Conservation (phyloP, 2,329 filamentous ascomycete genomes). For the Paraphaeosphaeria minitans region DNA sequence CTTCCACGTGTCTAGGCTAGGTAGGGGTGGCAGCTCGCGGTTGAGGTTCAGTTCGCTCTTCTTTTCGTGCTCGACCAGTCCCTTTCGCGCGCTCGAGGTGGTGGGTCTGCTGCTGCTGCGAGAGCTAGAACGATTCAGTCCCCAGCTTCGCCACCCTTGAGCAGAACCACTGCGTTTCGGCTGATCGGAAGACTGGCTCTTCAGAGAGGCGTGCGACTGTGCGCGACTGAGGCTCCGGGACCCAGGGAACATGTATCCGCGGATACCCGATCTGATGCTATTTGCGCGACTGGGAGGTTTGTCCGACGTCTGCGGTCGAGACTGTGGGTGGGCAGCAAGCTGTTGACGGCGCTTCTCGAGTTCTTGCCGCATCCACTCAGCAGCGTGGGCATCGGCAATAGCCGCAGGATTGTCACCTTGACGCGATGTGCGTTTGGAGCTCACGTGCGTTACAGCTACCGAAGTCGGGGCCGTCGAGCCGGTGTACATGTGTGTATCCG, state of each 20-base stretch:
- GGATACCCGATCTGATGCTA: constrained; percentile 47
- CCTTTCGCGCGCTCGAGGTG: constrained; percentile 34
- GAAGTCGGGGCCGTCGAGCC: constrained; percentile 52
- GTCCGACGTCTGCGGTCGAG: constrained; percentile 26
- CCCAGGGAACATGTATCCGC: constrained; percentile 51
- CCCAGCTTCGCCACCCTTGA: constrained; percentile 48
- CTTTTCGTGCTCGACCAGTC: constrained; percentile 28
- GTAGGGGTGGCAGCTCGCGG: constrained; percentile 54
- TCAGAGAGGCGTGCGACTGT: constrained; percentile 43
- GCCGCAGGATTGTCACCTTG: constrained; percentile 42
- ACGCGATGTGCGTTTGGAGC: constrained; percentile 49
- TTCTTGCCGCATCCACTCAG: constrained; percentile 53
- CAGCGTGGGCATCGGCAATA: constrained; percentile 47
- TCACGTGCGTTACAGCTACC: constrained; percentile 45
- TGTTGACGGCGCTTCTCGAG: constrained; percentile 46
- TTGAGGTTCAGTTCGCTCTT: constrained; percentile 51
- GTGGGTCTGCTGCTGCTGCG: constrained; percentile 39
- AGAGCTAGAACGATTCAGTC: constrained; percentile 41
- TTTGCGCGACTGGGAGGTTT: constrained; percentile 43
- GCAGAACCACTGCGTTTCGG: constrained; percentile 32
- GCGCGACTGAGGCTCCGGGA: constrained; percentile 36
- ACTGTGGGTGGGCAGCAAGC: constrained; percentile 25
- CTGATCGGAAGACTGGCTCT: constrained; percentile 25
- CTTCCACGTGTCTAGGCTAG: constrained; percentile 51
- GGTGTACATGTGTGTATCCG: constrained; percentile 45